Percentiles rank a stretch among this genome's conserved stretches.
phyloP scores from a whole-genome alignment of 805 yeast species.

The Kockiozyma suomiensis region DNA sequence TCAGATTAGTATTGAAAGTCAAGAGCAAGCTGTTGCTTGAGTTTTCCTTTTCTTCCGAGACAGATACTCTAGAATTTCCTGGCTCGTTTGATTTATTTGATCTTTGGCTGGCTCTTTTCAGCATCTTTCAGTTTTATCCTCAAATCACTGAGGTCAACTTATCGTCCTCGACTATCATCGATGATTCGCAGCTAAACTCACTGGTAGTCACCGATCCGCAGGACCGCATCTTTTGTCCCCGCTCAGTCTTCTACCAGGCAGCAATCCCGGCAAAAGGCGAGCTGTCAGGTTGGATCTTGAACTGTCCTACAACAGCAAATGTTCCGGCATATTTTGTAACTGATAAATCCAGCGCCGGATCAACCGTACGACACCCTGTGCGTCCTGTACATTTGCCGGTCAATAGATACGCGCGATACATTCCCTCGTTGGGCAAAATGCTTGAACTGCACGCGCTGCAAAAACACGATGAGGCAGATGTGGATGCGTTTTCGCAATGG shows the following conservation, averaged over 20 bases:
- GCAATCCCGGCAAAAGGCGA: background rate
- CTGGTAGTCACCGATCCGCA: background rate
- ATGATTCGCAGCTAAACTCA: background rate
- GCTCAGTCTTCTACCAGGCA: conserved; percentile 1
- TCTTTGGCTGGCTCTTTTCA: background rate
- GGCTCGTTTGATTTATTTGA: background rate
- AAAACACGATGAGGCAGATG: conserved; percentile 11
- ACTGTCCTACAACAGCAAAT: background rate
- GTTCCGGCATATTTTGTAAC: conserved; percentile 4
- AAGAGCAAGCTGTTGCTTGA: too few relatives aligned
- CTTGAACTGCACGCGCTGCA: conserved; percentile 24
- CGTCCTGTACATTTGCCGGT: conserved; percentile 7
- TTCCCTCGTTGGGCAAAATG: conserved; percentile 26
- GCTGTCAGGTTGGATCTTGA: background rate
- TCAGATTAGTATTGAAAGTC: too few relatives aligned
- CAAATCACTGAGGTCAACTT: background rate
- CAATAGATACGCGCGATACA: conserved; percentile 33
- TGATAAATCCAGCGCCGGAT: conserved; percentile 1
- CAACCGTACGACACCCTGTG: conserved; percentile 7
- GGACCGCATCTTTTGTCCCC: background rate
- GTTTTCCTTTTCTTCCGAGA: too few relatives aligned
- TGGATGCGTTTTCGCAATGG: conserved; percentile 33
- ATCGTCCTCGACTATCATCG: background rate
- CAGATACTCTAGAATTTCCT: background rate
- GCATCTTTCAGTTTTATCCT: background rate